These are phyloP conservation scores for Colletotrichum chrysophilum DNA, from an alignment of 2,329 filamentous ascomycete species.

Conservation along the genomic window DNA sequence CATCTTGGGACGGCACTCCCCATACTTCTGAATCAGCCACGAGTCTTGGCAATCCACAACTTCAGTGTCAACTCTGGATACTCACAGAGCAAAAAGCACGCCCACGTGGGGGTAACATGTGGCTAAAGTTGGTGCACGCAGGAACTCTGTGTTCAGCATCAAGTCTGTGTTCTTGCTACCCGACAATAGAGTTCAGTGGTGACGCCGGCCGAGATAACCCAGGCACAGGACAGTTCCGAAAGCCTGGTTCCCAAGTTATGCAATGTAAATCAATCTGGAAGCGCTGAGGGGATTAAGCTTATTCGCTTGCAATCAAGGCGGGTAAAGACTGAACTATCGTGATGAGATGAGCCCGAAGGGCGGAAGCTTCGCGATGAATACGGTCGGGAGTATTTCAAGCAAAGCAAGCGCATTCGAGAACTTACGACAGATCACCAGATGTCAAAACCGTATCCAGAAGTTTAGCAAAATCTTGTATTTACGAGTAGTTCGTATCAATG, in stretches of 20 bases:
- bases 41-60: background rate
- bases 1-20: background rate
- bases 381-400: background rate
- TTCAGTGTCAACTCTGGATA: rapidly evolving
- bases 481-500: background rate
- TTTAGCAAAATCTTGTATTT: background rate
- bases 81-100: rapidly evolving
- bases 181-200: background rate
- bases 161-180: background rate
- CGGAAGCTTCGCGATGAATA: background rate
- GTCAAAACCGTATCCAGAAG: background rate
- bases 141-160: background rate
- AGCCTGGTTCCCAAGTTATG: background rate
- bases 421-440: background rate
- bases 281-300: rapidly evolving
- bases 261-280: background rate
- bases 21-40: background rate
- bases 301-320: background rate
- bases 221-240: background rate
- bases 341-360: background rate
- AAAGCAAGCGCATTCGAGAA: rapidly evolving
- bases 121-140: background rate
- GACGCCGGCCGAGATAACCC: background rate
- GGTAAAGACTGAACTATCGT: background rate
- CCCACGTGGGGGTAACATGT: background rate